Percentiles rank a stretch among this genome's conserved stretches.
These are phyloP conservation scores for Trametes versicolor DNA, from an alignment of 1,284 basidiomycete genomes.

Conservation along the genomic window DNA sequence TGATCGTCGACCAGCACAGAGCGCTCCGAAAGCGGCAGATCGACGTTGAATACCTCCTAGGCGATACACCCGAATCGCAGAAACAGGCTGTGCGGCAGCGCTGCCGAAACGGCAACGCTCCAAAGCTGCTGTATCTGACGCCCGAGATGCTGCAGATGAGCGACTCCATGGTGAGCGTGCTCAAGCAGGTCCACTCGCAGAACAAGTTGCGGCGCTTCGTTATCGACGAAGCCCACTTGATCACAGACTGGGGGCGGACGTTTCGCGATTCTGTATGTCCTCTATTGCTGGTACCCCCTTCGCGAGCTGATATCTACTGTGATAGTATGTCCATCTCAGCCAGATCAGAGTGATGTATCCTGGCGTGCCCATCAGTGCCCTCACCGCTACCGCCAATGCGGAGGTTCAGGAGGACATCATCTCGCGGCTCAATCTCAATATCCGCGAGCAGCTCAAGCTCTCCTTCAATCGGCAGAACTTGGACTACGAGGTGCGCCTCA, in stretches of 20 bases:
- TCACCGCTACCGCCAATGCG: constrained; percentile 93
- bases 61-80: constrained; percentile 59
- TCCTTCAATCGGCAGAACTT: constrained; percentile 97
- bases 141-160: constrained; percentile 89
- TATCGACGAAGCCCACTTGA: constrained; percentile 96
- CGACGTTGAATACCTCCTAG: constrained; percentile 78
- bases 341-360: constrained; percentile 80
- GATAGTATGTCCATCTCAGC: constrained; percentile 75
- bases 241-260: constrained; percentile 87
- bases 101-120: constrained; percentile 55
- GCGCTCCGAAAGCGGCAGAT: constrained; percentile 75
- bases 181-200: constrained; percentile 65
- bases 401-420: constrained; percentile 86
- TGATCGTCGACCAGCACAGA: constrained; percentile 92
- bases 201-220: constrained; percentile 88
- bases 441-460: constrained; percentile 73
- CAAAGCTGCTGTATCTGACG: constrained; percentile 88
- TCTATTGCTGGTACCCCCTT: not conserved
- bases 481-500: constrained; percentile 80
- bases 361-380: constrained; percentile 90
- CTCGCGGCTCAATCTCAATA: constrained; percentile 68
- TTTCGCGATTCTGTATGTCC: constrained; percentile 79
- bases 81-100: constrained; percentile 53
- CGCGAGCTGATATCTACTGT: constrained; percentile 26
- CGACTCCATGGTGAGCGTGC: constrained; percentile 61